phyloP scores from a whole-genome alignment of 371 early-diverging fungal genomes.

The Actinomortierella ambigua region DNA sequence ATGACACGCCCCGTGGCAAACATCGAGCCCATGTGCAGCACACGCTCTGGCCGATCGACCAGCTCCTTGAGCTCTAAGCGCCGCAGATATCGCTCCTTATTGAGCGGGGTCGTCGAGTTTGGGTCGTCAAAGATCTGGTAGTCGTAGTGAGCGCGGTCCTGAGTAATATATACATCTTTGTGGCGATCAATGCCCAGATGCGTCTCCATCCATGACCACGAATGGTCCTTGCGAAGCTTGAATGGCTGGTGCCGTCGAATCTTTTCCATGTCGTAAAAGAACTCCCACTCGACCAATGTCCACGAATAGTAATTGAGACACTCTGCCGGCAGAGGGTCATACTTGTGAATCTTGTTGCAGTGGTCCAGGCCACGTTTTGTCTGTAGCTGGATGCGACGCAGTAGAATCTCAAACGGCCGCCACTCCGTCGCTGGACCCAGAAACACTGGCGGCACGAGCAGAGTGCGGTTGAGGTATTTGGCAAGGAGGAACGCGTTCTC shows the following conservation, averaged over 20 bases:
- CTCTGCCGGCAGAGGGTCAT: constrained; percentile 55
- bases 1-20: constrained; percentile 62
- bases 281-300: constrained; percentile 64
- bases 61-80: constrained; percentile 52
- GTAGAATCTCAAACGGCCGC: constrained; percentile 56
- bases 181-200: constrained; percentile 38
- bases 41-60: constrained; percentile 43
- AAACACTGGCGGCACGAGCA: constrained; percentile 62
- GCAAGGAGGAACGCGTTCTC: constrained; percentile 65
- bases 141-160: constrained; percentile 59
- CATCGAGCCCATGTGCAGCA: constrained; percentile 64
- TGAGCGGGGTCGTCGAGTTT: constrained; percentile 48
- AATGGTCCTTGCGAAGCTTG: constrained; percentile 29
- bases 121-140: constrained; percentile 63
- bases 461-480: constrained; percentile 58
- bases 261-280: constrained; percentile 57
- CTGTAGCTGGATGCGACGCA: constrained; percentile 57
- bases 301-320: constrained; percentile 63
- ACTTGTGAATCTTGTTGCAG: constrained; percentile 47
- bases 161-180: constrained; percentile 52
- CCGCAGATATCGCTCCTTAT: constrained; percentile 47
- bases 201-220: constrained; percentile 40
- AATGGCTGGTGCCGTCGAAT: constrained; percentile 41
- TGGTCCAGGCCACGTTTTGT: constrained; percentile 63
- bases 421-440: constrained; percentile 66